Evolutionary conservation across 208 protist genomes (phyloP).

Genomic region (Giardia muris): DNA sequence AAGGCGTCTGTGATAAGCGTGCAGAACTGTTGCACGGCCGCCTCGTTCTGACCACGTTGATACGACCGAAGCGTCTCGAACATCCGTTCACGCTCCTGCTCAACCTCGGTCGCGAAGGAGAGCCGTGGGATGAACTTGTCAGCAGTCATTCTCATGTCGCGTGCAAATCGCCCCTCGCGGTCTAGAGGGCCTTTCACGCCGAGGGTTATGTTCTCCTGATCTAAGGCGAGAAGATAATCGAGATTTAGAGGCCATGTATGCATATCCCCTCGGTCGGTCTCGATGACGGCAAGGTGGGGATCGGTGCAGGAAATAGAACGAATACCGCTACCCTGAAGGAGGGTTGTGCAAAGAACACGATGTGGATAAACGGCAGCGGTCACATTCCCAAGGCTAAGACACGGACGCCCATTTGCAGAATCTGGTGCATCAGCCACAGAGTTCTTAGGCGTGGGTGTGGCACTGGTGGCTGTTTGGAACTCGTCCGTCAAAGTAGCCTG

Average conservation of each 20-base stretch:
- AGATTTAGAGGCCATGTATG: background rate
- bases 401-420: background rate
- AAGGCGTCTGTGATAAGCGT: background rate
- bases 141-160: background rate
- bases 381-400: background rate
- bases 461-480: background rate
- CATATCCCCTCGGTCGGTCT: background rate
- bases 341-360: background rate
- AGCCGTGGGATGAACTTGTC: background rate
- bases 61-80: background rate
- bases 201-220: background rate
- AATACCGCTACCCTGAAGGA: background rate
- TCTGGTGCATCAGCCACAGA: background rate
- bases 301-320: background rate
- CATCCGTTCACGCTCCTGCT: background rate
- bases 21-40: background rate
- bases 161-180: background rate
- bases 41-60: background rate
- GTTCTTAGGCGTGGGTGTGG: background rate
- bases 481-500: background rate
- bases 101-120: background rate
- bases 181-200: background rate
- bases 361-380: background rate
- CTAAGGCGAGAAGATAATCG: background rate
- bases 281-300: background rate